Percentiles rank a stretch among this genome's conserved stretches.
Evolutionary conservation across 805 yeast genomes (phyloP).

Genomic region (Zygosaccharomyces gambellarensis): DNA sequence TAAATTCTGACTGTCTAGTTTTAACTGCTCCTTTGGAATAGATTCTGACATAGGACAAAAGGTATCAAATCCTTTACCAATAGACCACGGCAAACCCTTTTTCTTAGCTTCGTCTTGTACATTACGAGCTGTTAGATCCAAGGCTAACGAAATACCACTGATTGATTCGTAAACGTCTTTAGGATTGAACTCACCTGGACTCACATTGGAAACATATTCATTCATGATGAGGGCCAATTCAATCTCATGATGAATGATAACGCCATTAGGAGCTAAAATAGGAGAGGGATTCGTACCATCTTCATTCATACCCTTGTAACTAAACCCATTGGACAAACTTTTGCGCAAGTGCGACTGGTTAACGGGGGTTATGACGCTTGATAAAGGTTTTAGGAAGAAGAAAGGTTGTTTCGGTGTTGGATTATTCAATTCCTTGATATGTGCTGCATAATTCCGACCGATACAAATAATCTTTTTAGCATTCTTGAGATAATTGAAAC

Average conservation of each 20-base stretch:
- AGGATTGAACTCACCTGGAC: constrained; percentile 48
- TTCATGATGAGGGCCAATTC: constrained; percentile 81
- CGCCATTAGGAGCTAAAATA: constrained; percentile 76
- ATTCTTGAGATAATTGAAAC: constrained; percentile 48
- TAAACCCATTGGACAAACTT: constrained; percentile 12
- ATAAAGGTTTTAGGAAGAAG: constrained; percentile 85
- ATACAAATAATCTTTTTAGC: constrained; percentile 86
- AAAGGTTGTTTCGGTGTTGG: constrained; percentile 80
- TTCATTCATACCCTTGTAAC: constrained; percentile 23
- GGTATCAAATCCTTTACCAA: constrained; percentile 95
- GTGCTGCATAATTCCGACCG: constrained; percentile 97
- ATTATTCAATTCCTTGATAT: constrained; percentile 84
- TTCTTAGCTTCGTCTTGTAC: constrained; percentile 92
- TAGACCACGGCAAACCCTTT: constrained; percentile 95
- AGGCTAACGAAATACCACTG: constrained; percentile 81
- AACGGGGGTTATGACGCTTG: constrained; percentile 62
- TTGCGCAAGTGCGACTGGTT: constrained; percentile 12
- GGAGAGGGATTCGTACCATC: constrained; percentile 54
- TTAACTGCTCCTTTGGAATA: constrained; percentile 60
- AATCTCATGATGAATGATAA: constrained; percentile 82
- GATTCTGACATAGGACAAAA: constrained; percentile 81
- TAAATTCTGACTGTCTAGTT: constrained; percentile 46
- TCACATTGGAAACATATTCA: constrained; percentile 54
- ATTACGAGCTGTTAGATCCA: constrained; percentile 93
- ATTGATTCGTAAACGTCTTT: constrained; percentile 72